phyloP scores from a whole-genome alignment of 495 filamentous ascomycete genomes.

The Penicillium taxi region DNA sequence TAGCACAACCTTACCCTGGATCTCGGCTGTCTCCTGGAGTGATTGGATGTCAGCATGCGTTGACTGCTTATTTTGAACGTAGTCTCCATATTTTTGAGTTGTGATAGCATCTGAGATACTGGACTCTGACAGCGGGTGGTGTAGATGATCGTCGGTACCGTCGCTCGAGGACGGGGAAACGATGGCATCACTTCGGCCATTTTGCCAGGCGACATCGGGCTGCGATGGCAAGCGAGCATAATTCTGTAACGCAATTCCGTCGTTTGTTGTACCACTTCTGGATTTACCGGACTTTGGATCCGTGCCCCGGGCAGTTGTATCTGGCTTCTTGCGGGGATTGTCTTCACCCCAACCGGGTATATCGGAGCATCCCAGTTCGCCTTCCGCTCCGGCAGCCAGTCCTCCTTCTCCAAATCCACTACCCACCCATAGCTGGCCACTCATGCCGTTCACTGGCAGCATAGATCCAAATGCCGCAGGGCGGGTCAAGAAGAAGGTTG shows the following conservation, averaged over 20 bases:
- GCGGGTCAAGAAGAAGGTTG: constrained; percentile 86
- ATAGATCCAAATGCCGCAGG: constrained; percentile 89
- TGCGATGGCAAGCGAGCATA: constrained; percentile 21
- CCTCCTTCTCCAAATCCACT: constrained; percentile 78
- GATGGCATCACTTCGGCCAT: constrained; percentile 11
- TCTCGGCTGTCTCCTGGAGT: constrained; percentile 88
- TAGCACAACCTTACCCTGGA: constrained; percentile 83
- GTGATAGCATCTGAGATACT: constrained; percentile 22
- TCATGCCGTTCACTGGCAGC: constrained; percentile 65
- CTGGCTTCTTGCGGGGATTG: constrained; percentile 26
- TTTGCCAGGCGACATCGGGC: constrained; percentile 17
- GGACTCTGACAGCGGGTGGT: constrained; percentile 53
- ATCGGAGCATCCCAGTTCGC: constrained; percentile 96
- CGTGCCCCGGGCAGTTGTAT: constrained; percentile 18
- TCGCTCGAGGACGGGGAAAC: constrained; percentile 47
- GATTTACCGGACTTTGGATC: constrained; percentile 25
- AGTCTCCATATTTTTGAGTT: constrained; percentile 34
- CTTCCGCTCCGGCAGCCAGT: constrained; percentile 49
- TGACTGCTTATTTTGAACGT: constrained; percentile 36
- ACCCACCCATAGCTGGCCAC: constrained; percentile 82
- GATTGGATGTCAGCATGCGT: constrained; percentile 90
- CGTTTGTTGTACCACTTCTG: constrained; percentile 19
- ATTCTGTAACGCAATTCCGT: constrained; percentile 13
- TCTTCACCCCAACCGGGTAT: constrained; percentile 81
- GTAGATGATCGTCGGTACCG: constrained; percentile 88